Evolutionary conservation across 148 eudicot species (phyloP), one percentile per base, ranked within the genome.

Genomic region (Chenopodium formosanum): DNA sequence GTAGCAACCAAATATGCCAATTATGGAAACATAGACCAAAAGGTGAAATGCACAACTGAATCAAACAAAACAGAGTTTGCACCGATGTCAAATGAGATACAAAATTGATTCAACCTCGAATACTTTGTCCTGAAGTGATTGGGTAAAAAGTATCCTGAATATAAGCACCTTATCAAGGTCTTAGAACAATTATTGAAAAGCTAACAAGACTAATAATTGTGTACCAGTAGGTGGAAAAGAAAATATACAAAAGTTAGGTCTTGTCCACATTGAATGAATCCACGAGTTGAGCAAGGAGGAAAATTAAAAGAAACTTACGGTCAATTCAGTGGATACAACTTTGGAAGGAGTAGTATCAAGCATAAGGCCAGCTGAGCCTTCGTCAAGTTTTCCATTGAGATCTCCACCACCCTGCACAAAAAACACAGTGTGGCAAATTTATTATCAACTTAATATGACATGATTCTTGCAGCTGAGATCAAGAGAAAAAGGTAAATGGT

Each of bases 321-420:
- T 94, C 82, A 89, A 80, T 86, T 95, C 98, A 62, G 90, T 86
- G 75, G 93, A 91, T 68, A 91, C 93, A 80, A 94, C 98, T 94
- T 96, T 96, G 63, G 98, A 96, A 72, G 99, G 99, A 63, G 95
- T 88, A 77, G 91, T 89, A 83, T 96, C 99, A 76, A 94, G 87
- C 72, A 92, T 89, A 79, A 94, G 83, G 88, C 87, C 85, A 64
- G 91, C 93, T 9, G 93, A 86, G 52, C 83, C 93, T 83, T 96
- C 99, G 75, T 92, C 98, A 81, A 91, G 88, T 86, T 89, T 94
- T 73, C 95, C 98, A 82, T 93, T 89, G 48, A 85, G 78, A 86
- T 92, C 93, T 71, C 91, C 98, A 67, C 86, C 86, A 78, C 88
- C 89, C 99, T 95, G 48, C 53, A 78, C 68, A 52, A 71, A n/a